A percentile compares a stretch with the other conserved stretches of the same genome.
Evolutionary conservation across 2,329 filamentous ascomycete genomes (phyloP).

Genomic region (Leptodontidium sp.): DNA sequence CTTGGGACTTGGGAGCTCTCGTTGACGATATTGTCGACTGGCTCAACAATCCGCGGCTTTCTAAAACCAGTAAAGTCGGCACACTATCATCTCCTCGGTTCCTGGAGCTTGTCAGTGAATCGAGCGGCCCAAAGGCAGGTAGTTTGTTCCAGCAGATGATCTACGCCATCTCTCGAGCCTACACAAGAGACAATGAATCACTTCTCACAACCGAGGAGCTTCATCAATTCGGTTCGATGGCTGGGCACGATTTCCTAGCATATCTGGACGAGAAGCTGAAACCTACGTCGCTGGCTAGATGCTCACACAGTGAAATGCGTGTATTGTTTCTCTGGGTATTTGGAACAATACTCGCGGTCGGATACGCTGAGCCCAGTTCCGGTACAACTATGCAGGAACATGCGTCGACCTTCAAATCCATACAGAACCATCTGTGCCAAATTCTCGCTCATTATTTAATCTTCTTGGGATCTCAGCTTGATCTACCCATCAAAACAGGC

Average conservation of each 20-base stretch:
- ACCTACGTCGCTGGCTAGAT: constrained; percentile 17
- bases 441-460: constrained; percentile 30
- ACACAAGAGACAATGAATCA: constrained; percentile 14
- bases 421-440: constrained; percentile 18
- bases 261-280: constrained; percentile 20
- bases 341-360: constrained; percentile 26
- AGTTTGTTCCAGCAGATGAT: constrained; percentile 25
- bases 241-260: constrained; percentile 19
- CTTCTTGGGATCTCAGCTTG: constrained; percentile 21
- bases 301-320: constrained; percentile 2
- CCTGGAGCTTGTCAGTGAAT: constrained; percentile 5
- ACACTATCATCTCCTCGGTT: constrained; percentile 24
- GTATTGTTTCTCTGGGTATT: constrained; percentile 21
- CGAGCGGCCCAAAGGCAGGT: background rate
- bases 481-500: background rate
- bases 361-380: background rate
- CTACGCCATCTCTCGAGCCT: constrained; percentile 25
- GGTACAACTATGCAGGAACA: background rate
- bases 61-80: constrained; percentile 25
- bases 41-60: background rate
- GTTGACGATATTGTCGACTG: constrained; percentile 17
- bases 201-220: constrained; percentile 7
- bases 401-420: background rate
- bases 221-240: constrained; percentile 14
- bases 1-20: constrained; percentile 23